Evolutionary conservation across 129 eudicot genomes (phyloP).

Genomic region (Pseudognaphalium luteoalbum): DNA sequence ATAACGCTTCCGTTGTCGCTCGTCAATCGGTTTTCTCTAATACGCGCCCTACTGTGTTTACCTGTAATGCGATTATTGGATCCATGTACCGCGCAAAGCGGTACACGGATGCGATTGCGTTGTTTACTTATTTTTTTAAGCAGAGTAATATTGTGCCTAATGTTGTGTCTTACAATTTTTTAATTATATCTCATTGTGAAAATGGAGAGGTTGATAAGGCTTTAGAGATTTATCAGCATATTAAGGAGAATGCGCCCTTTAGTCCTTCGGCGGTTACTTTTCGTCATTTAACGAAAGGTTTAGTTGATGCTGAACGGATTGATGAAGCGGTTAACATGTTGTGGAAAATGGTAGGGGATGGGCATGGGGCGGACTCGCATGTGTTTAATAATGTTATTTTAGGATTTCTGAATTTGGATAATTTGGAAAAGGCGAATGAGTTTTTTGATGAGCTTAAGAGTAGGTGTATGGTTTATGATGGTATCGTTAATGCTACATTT

Average conservation of each 20-base stretch:
- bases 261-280: constrained; percentile 71
- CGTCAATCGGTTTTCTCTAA: constrained; percentile 68
- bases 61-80: constrained; percentile 92
- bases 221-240: constrained; percentile 47
- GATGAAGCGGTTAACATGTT: constrained; percentile 59
- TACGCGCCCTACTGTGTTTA: constrained; percentile 82
- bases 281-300: constrained; percentile 82
- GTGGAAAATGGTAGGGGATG: constrained; percentile 76
- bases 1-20: constrained; percentile 62
- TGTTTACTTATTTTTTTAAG: constrained; percentile 68
- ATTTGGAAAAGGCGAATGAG: constrained; percentile 69
- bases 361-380: constrained; percentile 76
- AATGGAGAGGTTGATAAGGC: constrained; percentile 61
- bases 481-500: constrained; percentile 75
- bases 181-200: constrained; percentile 66
- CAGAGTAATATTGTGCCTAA: constrained; percentile 73
- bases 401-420: constrained; percentile 63
- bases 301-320: constrained; percentile 64
- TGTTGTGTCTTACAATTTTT: constrained; percentile 66
- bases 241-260: constrained; percentile 71
- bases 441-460: constrained; percentile 77
- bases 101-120: constrained; percentile 60
- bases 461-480: constrained; percentile 82
- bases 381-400: constrained; percentile 73
- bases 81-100: constrained; percentile 78